Base-by-base conservation (phyloP, 78 protist species). In the Isochrysis galbana region DNA sequence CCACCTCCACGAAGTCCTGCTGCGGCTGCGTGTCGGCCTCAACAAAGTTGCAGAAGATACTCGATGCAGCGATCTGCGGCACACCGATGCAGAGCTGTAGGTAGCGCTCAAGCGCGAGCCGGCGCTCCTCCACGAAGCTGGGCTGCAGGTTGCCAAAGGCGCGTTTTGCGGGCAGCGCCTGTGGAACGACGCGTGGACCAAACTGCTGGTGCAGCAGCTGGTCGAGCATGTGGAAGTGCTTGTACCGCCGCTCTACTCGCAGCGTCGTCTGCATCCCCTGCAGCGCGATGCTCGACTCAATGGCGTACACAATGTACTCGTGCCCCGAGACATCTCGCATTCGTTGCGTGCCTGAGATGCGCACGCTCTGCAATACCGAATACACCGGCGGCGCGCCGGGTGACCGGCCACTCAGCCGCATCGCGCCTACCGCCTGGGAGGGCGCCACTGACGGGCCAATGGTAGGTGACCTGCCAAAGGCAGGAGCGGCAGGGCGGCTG, bases 91-190 rank as follows among this genome's bases (percentile, higher is more conserved):
- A 80, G 41, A 0, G 48, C 55, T 44, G 55, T 5, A 80, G 39
- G 21, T 80, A 80, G 19, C 38, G 10, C 55, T 80, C 55, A 0
- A 80, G 38, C 38, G 55, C 88, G 23, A 44, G 14, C 3, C 88
- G 88, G 5, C 88, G n/a, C 88, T 80, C 88, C 55, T 42, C 55
- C 29, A 80, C 55, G 54, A 80, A 80, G 0, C 47, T 38, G 39
- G 88, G 48, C 22, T 80, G 48, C 4, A 80, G 51, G 54, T 80
- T 80, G 88, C 88, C 88, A 17, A 80, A 80, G 11, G 88, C 10
- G 34, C 88, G 88, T 36, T 80, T 80, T 26, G 88, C 47, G 3
- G 88, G 88, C 11, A 80, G 48, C 36, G 51, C 29, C 88, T 0
- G 54, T 38, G 55, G 39, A 11, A 23, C 54, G 4, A 2, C 23